Base-by-base conservation (phyloP, 768 basidiomycete genomes). In the Termitomyces sp. region DNA sequence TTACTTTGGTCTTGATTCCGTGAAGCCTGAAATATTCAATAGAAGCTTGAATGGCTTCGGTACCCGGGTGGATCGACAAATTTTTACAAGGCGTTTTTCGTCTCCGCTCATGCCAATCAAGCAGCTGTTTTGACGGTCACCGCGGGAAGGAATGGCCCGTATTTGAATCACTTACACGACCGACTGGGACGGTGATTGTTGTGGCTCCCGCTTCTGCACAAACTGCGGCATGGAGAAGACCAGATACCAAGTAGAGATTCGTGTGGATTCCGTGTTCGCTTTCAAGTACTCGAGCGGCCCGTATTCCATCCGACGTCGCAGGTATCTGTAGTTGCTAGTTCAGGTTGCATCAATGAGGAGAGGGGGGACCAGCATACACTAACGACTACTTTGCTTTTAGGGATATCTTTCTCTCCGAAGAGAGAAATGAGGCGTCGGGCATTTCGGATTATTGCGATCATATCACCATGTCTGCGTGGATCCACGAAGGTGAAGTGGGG, bases 401-500 rank as follows among this genome's bases (percentile, higher is more conserved):
- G 56, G 25, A 79, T 64, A 5, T 75, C 76, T 0, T 73, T 72
- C 51, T 66, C 62, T 52, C 70, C 69, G 40, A 83, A 81, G 43
- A 73, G 65, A 35, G 58, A 58, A 29, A 76, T 63, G 54, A 84
- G 60, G 9, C 72, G 68, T 13, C 63, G 62, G 7, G 81, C 82
- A 57, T 73, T 71, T 20, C 64, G 52, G 5, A 79, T 69, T 66
- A 87, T 77, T 25, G 60, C 68, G 3, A 41, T 40, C 0, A 66
- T 47, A 58, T 80, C 63, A 9, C 64, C 60, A 50, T 76, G 68
- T n/a, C 68, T 60, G 36, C 79, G 71, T 7, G 82, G 76, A 63
- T 84, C 81, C 44, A 86, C 64, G 48, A 79, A 78, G 16, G 78
- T 72, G 36, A 80, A 64, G 50, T 84, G 77, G 1, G 76, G 76